Percentiles rank a stretch among this genome's conserved stretches.
Conservation (phyloP, 306 rosid species). For the Fragaria nilgerrensis region DNA sequence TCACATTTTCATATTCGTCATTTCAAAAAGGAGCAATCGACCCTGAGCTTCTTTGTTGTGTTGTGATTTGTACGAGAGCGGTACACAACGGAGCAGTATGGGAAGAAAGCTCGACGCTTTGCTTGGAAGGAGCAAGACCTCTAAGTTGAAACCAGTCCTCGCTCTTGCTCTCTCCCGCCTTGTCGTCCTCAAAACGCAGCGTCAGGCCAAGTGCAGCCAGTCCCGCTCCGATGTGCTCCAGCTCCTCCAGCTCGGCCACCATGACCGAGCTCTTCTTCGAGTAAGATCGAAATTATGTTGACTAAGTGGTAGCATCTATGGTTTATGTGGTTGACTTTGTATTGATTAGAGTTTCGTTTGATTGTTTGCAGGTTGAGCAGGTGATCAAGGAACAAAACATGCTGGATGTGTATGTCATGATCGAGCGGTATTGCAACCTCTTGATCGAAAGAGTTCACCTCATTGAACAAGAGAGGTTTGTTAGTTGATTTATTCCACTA, state of each 20-base stretch:
- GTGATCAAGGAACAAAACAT: constrained; percentile 82
- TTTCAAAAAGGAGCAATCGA: constrained; percentile 20
- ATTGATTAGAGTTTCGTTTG: background rate
- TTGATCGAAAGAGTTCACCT: constrained; percentile 71
- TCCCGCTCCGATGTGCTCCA: constrained; percentile 68
- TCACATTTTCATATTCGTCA: constrained; percentile 18
- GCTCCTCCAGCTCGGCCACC: constrained; percentile 70
- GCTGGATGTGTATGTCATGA: constrained; percentile 62
- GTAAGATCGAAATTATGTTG: constrained; percentile 31
- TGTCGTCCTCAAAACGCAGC: constrained; percentile 61
- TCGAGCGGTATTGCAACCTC: constrained; percentile 67
- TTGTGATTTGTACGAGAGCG: background rate
- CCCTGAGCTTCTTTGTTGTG: constrained; percentile 21
- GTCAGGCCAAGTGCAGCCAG: constrained; percentile 47
- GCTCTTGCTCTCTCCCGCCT: constrained; percentile 75
- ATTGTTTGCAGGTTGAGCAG: constrained; percentile 58
- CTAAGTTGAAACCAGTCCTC: constrained; percentile 53
- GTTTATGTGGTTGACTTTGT: background rate
- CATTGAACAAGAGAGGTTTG: constrained; percentile 76
- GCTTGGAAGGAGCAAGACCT: constrained; percentile 55
- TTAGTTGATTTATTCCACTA: background rate
- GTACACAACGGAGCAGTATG: constrained; percentile 31
- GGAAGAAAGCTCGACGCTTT: constrained; percentile 72
- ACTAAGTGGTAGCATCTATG: background rate
- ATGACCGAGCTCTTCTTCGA: constrained; percentile 75